A percentile compares a stretch with the other conserved stretches of the same genome.
These are phyloP conservation scores for Vinca minor DNA, from an alignment of 257 asterid species.

Conservation along the genomic window DNA sequence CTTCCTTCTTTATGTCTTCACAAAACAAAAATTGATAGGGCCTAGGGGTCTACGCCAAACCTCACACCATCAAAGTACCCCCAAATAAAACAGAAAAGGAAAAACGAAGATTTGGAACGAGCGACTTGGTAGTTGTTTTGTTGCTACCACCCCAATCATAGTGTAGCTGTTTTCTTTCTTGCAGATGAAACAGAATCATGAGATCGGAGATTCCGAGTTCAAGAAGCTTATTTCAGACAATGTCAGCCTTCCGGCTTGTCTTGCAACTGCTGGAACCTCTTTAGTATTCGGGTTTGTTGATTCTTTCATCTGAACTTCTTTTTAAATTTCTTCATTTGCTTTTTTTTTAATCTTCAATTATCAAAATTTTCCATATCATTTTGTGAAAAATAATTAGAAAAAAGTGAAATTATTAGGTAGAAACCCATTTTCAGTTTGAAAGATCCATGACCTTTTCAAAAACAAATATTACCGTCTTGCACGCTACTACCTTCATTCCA, in stretches of 20 bases:
- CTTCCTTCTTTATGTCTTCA: too few relatives aligned
- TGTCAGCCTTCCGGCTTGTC: conserved; percentile 68
- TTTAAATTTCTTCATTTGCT: neutral
- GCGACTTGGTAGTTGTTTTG: neutral
- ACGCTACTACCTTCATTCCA: too few relatives aligned
- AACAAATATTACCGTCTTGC: neutral
- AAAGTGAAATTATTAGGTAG: neutral
- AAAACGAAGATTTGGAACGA: neutral
- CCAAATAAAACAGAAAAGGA: too few relatives aligned
- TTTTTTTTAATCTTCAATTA: neutral
- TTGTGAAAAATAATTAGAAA: neutral
- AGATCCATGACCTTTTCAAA: neutral
- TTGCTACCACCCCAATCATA: neutral
- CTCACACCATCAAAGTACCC: too few relatives aligned
- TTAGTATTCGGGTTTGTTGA: conserved; percentile 64
- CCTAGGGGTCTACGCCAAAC: too few relatives aligned
- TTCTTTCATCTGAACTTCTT: neutral
- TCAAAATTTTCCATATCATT: neutral
- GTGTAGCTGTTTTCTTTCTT: conserved; percentile 15
- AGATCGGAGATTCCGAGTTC: conserved; percentile 51
- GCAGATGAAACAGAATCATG: conserved; percentile 58
- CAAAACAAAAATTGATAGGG: too few relatives aligned
- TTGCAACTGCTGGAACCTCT: conserved; percentile 92
- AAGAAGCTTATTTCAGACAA: conserved; percentile 54
- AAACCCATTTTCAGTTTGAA: neutral